These are phyloP conservation scores for Schwanniomyces yamadae DNA, from an alignment of 805 yeast genomes.

Conservation along the genomic window DNA sequence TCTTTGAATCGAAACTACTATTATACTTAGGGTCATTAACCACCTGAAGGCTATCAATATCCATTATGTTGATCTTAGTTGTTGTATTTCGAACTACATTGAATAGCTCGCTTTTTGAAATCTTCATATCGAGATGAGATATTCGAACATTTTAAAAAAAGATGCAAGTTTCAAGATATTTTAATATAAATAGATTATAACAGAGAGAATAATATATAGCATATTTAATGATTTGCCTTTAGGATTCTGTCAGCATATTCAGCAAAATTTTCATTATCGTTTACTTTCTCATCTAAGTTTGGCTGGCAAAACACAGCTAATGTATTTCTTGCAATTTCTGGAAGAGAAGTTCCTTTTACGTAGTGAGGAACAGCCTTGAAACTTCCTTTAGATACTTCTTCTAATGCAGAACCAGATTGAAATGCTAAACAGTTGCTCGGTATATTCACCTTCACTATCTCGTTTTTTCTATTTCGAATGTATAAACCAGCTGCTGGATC, in stretches of 20 bases:
- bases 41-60: constrained; percentile 7
- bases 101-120: too few species aligned
- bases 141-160: too few species aligned
- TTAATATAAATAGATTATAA: too few species aligned
- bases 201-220: too few species aligned
- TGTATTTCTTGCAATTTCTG: constrained; percentile 48
- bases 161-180: too few species aligned
- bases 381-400: constrained; percentile 46
- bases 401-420: constrained; percentile 59
- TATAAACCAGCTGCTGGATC: constrained; percentile 51
- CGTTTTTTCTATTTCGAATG: constrained; percentile 45
- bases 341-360: constrained; percentile 43
- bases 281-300: constrained; percentile 48
- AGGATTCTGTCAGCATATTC: constrained; percentile 45
- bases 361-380: constrained; percentile 61
- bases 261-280: constrained; percentile 48
- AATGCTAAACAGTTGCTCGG: constrained; percentile 58
- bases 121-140: too few species aligned
- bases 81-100: too few species aligned
- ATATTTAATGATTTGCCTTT: constrained; percentile 33
- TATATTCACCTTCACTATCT: constrained; percentile 48
- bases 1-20: neutral
- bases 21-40: constrained; percentile 3
- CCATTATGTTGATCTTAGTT: constrained; percentile 2
- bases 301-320: constrained; percentile 66